Conservation (phyloP, 352 stramenopile species). For the Globisporangium abappressorium region DNA sequence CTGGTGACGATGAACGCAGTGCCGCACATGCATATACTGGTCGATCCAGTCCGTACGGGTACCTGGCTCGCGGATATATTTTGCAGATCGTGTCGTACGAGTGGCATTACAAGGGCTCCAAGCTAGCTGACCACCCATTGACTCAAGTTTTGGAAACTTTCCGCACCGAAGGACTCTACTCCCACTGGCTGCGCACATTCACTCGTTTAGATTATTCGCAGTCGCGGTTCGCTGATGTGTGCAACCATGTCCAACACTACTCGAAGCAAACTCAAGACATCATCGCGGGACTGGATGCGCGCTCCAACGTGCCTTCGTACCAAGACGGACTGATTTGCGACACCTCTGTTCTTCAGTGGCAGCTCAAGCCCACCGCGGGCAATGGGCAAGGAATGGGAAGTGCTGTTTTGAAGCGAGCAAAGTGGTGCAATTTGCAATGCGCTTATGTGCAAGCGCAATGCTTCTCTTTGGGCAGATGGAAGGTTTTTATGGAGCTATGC, state of each 20-base stretch:
- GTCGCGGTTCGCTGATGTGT: slow-evolving; percentile 21
- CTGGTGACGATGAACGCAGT: slow-evolving; percentile 25
- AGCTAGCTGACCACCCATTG: slow-evolving; percentile 34
- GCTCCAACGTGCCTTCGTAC: slow-evolving; percentile 21
- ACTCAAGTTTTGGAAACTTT: slow-evolving; percentile 54
- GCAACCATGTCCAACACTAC: slow-evolving; percentile 21
- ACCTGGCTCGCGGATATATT: slow-evolving; percentile 53
- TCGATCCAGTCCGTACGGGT: slow-evolving; percentile 57
- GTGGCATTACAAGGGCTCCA: slow-evolving; percentile 48
- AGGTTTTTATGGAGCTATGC: slow-evolving; percentile 72
- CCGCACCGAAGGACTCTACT: slow-evolving; percentile 57
- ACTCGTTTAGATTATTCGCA: slow-evolving; percentile 56
- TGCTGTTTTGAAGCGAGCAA: slow-evolving; percentile 31
- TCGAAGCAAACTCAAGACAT: slow-evolving; percentile 14
- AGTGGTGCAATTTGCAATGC: slow-evolving; percentile 53
- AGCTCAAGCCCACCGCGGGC: slow-evolving; percentile 11
- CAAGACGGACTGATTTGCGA: slow-evolving; percentile 22
- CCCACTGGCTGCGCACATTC: slow-evolving; percentile 67
- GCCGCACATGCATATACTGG: slow-evolving; percentile 33
- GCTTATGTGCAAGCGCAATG: slow-evolving; percentile 53
- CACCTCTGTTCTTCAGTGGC: slow-evolving; percentile 22
- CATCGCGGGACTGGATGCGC: slow-evolving; percentile 13
- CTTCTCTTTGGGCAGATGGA: slow-evolving; percentile 53
- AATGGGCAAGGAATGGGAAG: slow-evolving; percentile 2
- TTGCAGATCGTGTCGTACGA: slow-evolving; percentile 62